Conservation (phyloP, 805 yeast species). For the Lachancea dasiensis region DNA sequence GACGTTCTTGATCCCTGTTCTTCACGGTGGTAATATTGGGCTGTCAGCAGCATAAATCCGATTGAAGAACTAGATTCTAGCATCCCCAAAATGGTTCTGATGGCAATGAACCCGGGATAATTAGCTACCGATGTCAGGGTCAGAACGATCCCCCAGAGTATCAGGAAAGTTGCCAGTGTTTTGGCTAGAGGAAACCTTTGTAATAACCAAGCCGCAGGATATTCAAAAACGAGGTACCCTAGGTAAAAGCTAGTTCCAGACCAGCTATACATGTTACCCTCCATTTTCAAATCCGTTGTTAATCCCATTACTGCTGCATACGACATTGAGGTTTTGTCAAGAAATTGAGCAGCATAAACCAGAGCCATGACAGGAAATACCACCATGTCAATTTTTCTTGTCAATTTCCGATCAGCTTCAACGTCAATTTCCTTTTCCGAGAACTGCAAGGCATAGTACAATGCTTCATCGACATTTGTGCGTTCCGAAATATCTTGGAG, state of each 20-base stretch:
- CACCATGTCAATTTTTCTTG: conserved; percentile 36
- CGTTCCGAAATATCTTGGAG: conserved; percentile 1
- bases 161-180: conserved; percentile 34
- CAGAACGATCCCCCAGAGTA: conserved; percentile 45
- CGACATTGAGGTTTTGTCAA: conserved; percentile 39
- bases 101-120: conserved; percentile 41
- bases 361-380: conserved; percentile 36
- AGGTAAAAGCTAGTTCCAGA: conserved; percentile 45
- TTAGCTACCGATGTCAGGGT: conserved; percentile 38
- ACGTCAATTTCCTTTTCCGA: conserved; percentile 15
- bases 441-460: conserved; percentile 8
- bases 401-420: conserved; percentile 29
- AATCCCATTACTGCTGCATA: conserved; percentile 43
- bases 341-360: conserved; percentile 35
- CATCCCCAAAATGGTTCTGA: conserved; percentile 44
- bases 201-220: conserved; percentile 36
- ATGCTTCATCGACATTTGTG: conserved; percentile 9
- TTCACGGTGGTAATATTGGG: conserved; percentile 46
- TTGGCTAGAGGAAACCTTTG: conserved; percentile 51
- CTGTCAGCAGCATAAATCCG: conserved; percentile 41
- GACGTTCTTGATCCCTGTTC: conserved; percentile 37
- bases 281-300: conserved; percentile 36
- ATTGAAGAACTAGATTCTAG: conserved; percentile 40
- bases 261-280: conserved; percentile 40
- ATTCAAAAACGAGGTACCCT: conserved; percentile 36